Percentiles rank a stretch among this genome's conserved stretches.
Conservation (phyloP, 345 rosid genomes). For the Lagerstroemia speciosa region DNA sequence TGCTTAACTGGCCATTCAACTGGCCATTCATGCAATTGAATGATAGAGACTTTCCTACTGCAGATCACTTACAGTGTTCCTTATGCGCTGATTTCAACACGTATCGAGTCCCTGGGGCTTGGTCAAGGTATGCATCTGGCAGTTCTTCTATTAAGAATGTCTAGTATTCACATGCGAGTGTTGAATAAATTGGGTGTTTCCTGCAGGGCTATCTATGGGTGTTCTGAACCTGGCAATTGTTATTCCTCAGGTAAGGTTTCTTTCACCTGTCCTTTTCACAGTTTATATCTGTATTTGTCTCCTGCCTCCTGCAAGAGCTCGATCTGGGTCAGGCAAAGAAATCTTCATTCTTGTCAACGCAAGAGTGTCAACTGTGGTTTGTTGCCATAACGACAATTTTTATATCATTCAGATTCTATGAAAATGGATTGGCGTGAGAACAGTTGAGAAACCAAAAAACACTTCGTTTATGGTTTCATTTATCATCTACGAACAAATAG, state of each 20-base stretch:
- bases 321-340: too few relatives aligned
- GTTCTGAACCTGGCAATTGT: slow-evolving; percentile 90
- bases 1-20: not conserved
- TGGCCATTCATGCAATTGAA: not conserved
- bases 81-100: slow-evolving; percentile 78
- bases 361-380: too few relatives aligned
- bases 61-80: slow-evolving; percentile 95
- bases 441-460: too few relatives aligned
- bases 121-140: slow-evolving; percentile 69
- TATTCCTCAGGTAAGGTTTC: slow-evolving; percentile 69
- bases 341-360: too few relatives aligned
- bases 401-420: too few relatives aligned
- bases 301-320: not conserved
- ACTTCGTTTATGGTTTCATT: too few relatives aligned
- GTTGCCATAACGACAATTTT: too few relatives aligned
- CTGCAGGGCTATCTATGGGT: slow-evolving; percentile 90
- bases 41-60: slow-evolving; percentile 18
- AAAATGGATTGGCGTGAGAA: too few relatives aligned
- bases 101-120: slow-evolving; percentile 81
- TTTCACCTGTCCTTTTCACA: not conserved
- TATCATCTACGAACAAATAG: too few relatives aligned
- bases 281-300: not conserved
- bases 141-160: slow-evolving; percentile 7
- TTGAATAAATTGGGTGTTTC: slow-evolving; percentile 4
- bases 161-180: slow-evolving; percentile 14